Evolutionary conservation across 1,284 basidiomycete species (phyloP), one percentile per base, ranked within the genome.

Genomic region (Waitea zeae): DNA sequence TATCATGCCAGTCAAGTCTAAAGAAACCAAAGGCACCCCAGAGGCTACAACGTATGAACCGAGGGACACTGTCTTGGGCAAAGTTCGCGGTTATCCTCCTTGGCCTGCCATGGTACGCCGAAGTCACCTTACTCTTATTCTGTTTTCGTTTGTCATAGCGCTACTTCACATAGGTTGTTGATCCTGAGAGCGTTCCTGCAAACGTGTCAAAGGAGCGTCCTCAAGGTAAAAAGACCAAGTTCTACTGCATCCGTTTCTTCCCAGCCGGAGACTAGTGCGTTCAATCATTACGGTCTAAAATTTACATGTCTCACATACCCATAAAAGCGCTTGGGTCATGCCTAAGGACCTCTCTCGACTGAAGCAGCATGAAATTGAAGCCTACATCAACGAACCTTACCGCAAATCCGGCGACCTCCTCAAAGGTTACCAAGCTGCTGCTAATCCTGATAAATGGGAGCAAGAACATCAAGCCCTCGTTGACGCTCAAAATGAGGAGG

Each of bases 41-140:
- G 29, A 7, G 29, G 6, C 29, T 14, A 11, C 29, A 7, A 57
- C 56, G 41, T 77, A 69, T 52, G 57, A 62, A 24, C 45, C 63
- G 37, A 67, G 81, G 50, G 89, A 95, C 52, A 67, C 89, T 46
- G 89, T 97, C 20, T 71, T 96, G 39, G 88, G 74, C 27, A 90
- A 95, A 62, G 63, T 98, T 50, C 84, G 84, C 58, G 92, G 93
- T 12, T 97, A 69, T 60, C 88, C 93, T 11, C 69, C 82, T 19
- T 97, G 92, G 92, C 87, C 87, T 39, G 83, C 73, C 49, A 79
- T 80, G 61, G 87, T 88, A 48, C 40, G 38, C 33, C 11, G 9
- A 6, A 11, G 29, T 30, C 29, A 14, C 28, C 36, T 12, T 42
- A 24, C 36, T 35, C 37, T 35, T 36, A 34, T 35, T 28, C 26